Percentiles rank a stretch among this genome's conserved stretches.
These are phyloP conservation scores for Termitomyces eurrhizus DNA, from an alignment of 768 basidiomycete genomes.

Conservation along the genomic window DNA sequence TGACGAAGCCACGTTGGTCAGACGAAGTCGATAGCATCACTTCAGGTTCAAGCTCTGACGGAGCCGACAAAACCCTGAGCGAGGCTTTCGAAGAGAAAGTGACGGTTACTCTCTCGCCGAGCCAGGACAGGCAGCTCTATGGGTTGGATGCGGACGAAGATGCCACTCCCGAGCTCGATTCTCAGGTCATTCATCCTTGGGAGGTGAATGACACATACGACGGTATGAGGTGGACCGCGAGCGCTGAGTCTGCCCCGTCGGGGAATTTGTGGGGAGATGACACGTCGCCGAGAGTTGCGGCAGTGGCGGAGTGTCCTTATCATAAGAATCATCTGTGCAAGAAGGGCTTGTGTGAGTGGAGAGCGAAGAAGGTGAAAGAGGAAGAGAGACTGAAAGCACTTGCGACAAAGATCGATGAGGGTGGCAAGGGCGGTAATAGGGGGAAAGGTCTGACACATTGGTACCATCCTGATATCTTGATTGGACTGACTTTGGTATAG, in stretches of 20 bases:
- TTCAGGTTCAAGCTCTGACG: constrained; percentile 7
- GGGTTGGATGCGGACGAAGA: neutral
- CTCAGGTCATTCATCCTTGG: constrained; percentile 22
- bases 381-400: constrained; percentile 13
- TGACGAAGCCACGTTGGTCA: constrained; percentile 10
- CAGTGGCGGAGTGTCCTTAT: constrained; percentile 23
- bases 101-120: constrained; percentile 20
- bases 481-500: neutral
- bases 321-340: constrained; percentile 28
- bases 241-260: neutral
- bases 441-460: constrained; percentile 2
- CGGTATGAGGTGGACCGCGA: constrained; percentile 4
- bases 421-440: neutral
- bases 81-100: constrained; percentile 15
- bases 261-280: constrained; percentile 25
- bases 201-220: constrained; percentile 11
- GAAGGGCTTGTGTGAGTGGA: constrained; percentile 33
- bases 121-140: constrained; percentile 22
- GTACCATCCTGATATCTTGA: neutral
- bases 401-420: neutral
- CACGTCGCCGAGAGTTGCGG: constrained; percentile 6
- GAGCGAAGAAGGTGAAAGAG: constrained; percentile 24
- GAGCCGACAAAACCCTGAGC: constrained; percentile 2
- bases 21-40: constrained; percentile 7
- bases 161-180: constrained; percentile 14